Evolutionary conservation across 1,284 basidiomycete genomes (phyloP).

Genomic region (Leccinum subrobustum): DNA sequence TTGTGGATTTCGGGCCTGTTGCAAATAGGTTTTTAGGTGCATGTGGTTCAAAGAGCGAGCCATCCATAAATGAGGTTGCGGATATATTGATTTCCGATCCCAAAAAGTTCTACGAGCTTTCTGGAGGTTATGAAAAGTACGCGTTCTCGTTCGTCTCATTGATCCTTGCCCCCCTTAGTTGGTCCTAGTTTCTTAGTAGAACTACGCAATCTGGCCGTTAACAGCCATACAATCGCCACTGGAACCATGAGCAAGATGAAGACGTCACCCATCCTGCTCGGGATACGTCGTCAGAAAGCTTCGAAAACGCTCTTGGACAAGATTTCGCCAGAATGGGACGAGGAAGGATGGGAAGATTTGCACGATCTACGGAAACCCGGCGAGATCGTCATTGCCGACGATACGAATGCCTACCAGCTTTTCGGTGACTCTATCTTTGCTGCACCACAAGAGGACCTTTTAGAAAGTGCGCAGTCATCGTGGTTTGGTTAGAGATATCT

Average conservation of each 20-base stretch:
- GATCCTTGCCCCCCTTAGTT: not conserved
- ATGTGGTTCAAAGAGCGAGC: slow-evolving; percentile 88
- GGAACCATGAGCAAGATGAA: slow-evolving; percentile 66
- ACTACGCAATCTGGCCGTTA: slow-evolving; percentile 82
- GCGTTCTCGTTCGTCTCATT: not conserved
- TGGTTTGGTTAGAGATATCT: not conserved
- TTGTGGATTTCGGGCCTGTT: slow-evolving; percentile 84
- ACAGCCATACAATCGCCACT: slow-evolving; percentile 58
- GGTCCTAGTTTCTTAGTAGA: slow-evolving; percentile 75
- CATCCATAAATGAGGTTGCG: slow-evolving; percentile 79
- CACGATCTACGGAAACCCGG: slow-evolving; percentile 63
- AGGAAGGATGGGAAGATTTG: slow-evolving; percentile 66
- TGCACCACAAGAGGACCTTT: slow-evolving; percentile 88
- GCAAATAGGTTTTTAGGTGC: slow-evolving; percentile 86
- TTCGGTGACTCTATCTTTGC: slow-evolving; percentile 78
- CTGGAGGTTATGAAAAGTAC: slow-evolving; percentile 65
- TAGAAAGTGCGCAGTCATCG: slow-evolving; percentile 56
- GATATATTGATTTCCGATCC: slow-evolving; percentile 67
- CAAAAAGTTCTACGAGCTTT: slow-evolving; percentile 64
- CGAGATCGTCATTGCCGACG: slow-evolving; percentile 78
- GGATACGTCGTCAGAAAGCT: slow-evolving; percentile 45
- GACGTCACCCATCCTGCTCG: slow-evolving; percentile 70
- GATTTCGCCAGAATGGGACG: slow-evolving; percentile 47
- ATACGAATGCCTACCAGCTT: slow-evolving; percentile 71
- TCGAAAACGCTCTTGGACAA: slow-evolving; percentile 37